Base-by-base conservation (phyloP, 306 rosid species). In the Heteromeles arbutifolia region DNA sequence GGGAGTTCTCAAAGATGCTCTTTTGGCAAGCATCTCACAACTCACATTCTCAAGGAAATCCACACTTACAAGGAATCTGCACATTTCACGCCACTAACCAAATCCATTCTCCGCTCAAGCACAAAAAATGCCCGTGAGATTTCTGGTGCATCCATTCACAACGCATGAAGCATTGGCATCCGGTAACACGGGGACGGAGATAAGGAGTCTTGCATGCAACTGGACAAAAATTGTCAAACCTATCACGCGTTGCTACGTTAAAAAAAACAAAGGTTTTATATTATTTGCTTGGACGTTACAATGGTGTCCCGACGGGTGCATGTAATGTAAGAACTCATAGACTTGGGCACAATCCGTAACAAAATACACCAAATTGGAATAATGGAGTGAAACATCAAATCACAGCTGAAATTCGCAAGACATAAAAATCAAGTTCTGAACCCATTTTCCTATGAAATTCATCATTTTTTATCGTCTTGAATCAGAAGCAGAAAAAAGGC, bases 1-100 rank as follows among this genome's bases (percentile, higher is more conserved):
- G 71, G 78, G 78, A 76, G 70, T 71, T 64, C 13, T 52, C 77
- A 22, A 67, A 67, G 67, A 58, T 59, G 21, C 50, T 11, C 26
- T 22, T 45, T 29, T 11, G 19, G 18, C 62, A 64, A 64, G 70
- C 62, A 72, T 48, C 32, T 70, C 62, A 1, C 15, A 14, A 50
- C 1, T 4, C 54, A n/a, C 21, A 15, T 48, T n/a, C 45, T 29
- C 37, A 57, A 34, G 37, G 70, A 25, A 58, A 41, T 53, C 45
- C 65, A 11, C 50, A 11, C 12, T 45, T 63, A 54, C 70, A 65
- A 72, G 71, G 75, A 53, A 72, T 63, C 26, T 8, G 28, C 22
- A 11, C 52, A 68, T 68, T 22, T 24, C 26, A 41, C 13, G 34
- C 54, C 34, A 31, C 31, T 12, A 67, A 67, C 22, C 53, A 67